Conservation (phyloP, 805 yeast genomes). For the Wickerhamiella occidentalis region DNA sequence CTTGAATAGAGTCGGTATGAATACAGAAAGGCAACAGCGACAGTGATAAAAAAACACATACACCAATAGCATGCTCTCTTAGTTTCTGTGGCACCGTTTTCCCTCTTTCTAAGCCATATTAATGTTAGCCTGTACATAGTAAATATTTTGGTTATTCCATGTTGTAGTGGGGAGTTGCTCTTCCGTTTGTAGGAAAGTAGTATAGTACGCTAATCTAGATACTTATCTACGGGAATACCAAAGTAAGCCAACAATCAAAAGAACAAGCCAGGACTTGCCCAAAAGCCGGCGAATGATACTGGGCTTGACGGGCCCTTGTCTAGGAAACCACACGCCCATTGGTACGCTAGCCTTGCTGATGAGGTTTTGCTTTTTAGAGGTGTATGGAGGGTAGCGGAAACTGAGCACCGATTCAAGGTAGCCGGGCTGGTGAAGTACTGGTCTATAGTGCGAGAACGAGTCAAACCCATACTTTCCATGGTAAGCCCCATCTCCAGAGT, state of each 20-base stretch:
- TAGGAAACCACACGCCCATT: conserved; percentile 29
- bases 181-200: too few relatives aligned
- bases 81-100: too few relatives aligned
- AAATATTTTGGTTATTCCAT: too few relatives aligned
- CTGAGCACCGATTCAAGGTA: conserved; percentile 48
- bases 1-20: conserved; percentile 57
- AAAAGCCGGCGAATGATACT: conserved; percentile 16
- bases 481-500: conserved; percentile 70
- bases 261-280: conserved; percentile 4
- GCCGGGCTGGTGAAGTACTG: conserved; percentile 49
- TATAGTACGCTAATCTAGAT: not conserved
- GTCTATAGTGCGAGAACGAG: conserved; percentile 66
- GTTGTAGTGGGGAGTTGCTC: too few relatives aligned
- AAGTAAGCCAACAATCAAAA: not conserved
- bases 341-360: conserved; percentile 22
- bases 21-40: conserved; percentile 31
- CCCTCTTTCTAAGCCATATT: not conserved
- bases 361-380: conserved; percentile 27
- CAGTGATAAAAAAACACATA: not conserved
- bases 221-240: not conserved
- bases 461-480: conserved; percentile 63
- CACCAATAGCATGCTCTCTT: too few relatives aligned
- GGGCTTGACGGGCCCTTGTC: conserved; percentile 28
- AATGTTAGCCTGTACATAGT: not conserved
- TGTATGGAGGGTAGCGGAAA: conserved; percentile 56